phyloP scores from a whole-genome alignment of 352 stramenopile genomes.

The Aphanomyces cochlioides region DNA sequence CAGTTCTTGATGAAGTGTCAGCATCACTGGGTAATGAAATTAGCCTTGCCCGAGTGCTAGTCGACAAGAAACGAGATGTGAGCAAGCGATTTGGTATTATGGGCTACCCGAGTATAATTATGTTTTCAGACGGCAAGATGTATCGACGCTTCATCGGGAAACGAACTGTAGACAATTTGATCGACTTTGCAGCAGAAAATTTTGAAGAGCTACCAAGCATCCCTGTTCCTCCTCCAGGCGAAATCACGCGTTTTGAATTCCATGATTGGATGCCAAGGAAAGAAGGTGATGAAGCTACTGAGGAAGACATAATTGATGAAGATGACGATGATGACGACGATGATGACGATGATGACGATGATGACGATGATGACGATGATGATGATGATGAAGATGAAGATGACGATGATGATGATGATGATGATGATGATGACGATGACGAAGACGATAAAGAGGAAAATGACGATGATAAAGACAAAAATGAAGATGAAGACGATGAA shows the following conservation, averaged over 20 bases:
- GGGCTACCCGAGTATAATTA: constrained; percentile 68
- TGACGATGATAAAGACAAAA: too few species aligned
- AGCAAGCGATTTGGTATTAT: constrained; percentile 76
- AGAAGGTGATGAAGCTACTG: not conserved
- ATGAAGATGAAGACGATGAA: not conserved
- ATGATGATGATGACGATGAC: not conserved
- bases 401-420: not conserved
- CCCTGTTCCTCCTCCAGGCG: not conserved
- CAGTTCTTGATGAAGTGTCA: not conserved
- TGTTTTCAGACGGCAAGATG: constrained; percentile 67
- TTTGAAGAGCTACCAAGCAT: constrained; percentile 24
- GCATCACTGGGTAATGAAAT: not conserved
- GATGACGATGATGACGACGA: not conserved
- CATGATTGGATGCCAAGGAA: not conserved
- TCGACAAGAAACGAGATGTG: too few species aligned
- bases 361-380: not conserved
- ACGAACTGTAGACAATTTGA: constrained; percentile 52
- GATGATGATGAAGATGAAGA: not conserved
- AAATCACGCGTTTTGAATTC: not conserved
- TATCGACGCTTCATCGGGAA: constrained; percentile 60
- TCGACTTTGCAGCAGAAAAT: constrained; percentile 50
- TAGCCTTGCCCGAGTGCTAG: not conserved
- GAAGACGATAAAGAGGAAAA: not conserved
- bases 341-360: not conserved
- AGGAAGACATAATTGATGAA: not conserved